These are phyloP conservation scores for Apiosordaria backusii DNA, from an alignment of 495 filamentous ascomycete genomes.

Conservation along the genomic window DNA sequence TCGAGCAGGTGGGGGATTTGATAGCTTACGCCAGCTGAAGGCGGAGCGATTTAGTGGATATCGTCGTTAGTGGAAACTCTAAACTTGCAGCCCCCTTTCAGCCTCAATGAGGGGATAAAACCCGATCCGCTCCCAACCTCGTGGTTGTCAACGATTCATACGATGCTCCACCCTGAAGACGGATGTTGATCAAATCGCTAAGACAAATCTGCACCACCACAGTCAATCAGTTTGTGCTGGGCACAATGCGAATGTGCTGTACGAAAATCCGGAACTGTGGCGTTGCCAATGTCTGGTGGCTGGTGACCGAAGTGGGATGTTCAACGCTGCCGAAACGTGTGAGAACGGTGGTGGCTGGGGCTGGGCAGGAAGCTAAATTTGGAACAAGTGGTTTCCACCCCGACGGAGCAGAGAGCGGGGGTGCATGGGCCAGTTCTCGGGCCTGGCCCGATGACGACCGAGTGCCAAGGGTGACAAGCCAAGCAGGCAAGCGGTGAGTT, in stretches of 20 bases:
- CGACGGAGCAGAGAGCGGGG: slow-evolving; percentile 3
- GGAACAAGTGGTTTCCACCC: slow-evolving; percentile 5
- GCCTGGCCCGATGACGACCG: background rate
- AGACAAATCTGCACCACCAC: background rate
- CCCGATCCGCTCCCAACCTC: background rate
- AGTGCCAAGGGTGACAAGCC: background rate
- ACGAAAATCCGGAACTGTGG: background rate
- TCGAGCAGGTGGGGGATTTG: background rate
- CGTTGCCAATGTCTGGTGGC: background rate
- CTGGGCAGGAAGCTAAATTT: slow-evolving; percentile 3
- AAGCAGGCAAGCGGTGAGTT: slow-evolving; percentile 2
- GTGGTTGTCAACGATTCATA: background rate
- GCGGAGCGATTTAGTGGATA: background rate
- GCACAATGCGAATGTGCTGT: background rate
- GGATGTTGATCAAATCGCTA: background rate
- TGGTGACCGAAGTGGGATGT: background rate
- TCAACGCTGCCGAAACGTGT: background rate
- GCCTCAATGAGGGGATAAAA: background rate
- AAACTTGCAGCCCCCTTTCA: background rate
- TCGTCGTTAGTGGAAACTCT: background rate
- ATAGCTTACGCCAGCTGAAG: background rate
- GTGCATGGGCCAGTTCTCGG: background rate
- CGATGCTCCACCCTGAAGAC: background rate
- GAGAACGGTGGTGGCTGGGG: background rate
- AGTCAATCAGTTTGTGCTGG: background rate